These are phyloP conservation scores for Clonostachys rhizophaga DNA, from an alignment of 2,329 filamentous ascomycete genomes.

Conservation along the genomic window DNA sequence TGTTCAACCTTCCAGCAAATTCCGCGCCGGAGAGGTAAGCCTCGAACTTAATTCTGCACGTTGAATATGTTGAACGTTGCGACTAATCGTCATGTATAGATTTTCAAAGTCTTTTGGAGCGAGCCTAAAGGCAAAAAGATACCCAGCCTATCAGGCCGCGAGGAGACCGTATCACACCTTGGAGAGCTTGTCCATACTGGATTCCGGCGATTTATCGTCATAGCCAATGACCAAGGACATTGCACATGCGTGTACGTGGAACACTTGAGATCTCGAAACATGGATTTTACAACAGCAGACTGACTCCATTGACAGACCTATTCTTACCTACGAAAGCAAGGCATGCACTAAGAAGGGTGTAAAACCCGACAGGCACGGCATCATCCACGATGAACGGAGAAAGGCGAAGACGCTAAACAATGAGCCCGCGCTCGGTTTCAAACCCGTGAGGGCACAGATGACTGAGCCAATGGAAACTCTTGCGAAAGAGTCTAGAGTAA, in stretches of 20 bases:
- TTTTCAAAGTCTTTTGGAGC: constrained; percentile 52
- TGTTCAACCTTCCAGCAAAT: constrained; percentile 29
- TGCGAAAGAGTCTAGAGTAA: constrained; percentile 45
- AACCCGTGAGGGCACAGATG: constrained; percentile 37
- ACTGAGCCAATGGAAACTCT: constrained; percentile 37
- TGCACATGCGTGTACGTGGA: constrained; percentile 49
- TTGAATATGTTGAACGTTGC: neutral
- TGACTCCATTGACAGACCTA: constrained; percentile 32
- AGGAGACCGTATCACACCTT: constrained; percentile 19
- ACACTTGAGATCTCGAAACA: neutral
- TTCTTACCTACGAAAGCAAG: constrained; percentile 48
- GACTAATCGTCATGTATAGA: constrained; percentile 20
- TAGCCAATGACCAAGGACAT: constrained; percentile 45
- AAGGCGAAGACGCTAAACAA: constrained; percentile 23
- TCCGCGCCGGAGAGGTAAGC: constrained; percentile 34
- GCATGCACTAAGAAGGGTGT: constrained; percentile 49
- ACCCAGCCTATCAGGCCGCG: constrained; percentile 23
- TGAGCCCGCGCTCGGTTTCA: constrained; percentile 44
- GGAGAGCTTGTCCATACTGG: constrained; percentile 34
- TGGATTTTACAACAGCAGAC: neutral
- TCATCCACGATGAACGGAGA: constrained; percentile 33
- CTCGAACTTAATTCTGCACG: no score
- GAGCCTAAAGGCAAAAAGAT: constrained; percentile 39
- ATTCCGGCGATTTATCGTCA: constrained; percentile 50
- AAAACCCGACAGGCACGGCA: constrained; percentile 47